phyloP scores from a whole-genome alignment of 345 rosid species.

The Melaleuca quinquenervia region DNA sequence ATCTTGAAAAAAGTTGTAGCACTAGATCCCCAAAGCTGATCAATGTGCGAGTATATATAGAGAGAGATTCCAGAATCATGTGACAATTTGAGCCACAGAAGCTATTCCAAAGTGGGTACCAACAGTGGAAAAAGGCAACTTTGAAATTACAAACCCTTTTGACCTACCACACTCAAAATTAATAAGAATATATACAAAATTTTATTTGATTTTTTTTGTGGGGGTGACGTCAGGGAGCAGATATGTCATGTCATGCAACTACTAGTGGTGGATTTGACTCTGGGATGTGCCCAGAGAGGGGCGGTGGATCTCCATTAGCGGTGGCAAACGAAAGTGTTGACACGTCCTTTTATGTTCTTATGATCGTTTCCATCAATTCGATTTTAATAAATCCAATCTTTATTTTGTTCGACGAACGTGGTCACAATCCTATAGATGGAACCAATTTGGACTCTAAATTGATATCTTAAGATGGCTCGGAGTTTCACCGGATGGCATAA shows the following conservation, averaged over 20 bases:
- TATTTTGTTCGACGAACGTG: neutral
- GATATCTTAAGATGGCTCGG: neutral
- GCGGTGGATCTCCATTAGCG: neutral
- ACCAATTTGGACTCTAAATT: neutral
- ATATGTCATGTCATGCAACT: neutral
- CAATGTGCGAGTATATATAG: neutral
- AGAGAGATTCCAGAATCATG: neutral
- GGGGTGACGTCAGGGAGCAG: constrained; percentile 6
- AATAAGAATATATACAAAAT: neutral
- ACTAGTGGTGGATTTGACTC: neutral
- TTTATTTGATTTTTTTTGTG: neutral
- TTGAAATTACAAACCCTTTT: neutral
- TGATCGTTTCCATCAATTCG: neutral
- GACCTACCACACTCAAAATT: neutral
- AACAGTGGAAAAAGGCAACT: neutral
- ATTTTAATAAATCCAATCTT: neutral
- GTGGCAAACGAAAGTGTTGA: neutral
- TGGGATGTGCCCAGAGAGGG: neutral
- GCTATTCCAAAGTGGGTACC: neutral
- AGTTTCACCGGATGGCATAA: neutral
- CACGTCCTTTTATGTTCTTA: neutral
- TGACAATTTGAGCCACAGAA: neutral
- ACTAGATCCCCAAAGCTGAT: neutral
- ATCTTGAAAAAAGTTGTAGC: neutral
- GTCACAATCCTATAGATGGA: neutral